These are phyloP conservation scores for Corymbia citriodora DNA, from an alignment of 441 rosid species.

Conservation along the genomic window DNA sequence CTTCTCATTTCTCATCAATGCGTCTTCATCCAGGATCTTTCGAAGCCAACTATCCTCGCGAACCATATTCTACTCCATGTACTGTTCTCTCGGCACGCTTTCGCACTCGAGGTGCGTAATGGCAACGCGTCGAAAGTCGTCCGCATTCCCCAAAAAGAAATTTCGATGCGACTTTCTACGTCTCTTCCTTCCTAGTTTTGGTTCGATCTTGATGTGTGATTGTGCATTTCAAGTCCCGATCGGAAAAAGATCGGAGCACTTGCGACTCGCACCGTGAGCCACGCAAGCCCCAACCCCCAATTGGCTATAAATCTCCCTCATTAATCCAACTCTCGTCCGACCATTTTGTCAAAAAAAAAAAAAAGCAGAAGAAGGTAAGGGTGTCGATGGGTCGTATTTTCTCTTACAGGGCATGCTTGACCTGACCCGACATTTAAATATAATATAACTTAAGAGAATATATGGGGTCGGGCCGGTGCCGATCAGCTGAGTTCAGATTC, in stretches of 20 bases:
- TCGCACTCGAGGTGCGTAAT: fast-evolving
- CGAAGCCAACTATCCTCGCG: background rate
- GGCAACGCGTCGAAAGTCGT: background rate
- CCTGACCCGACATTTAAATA: too few relatives aligned
- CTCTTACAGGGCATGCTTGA: too few relatives aligned
- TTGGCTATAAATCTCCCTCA: background rate
- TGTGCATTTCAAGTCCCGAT: background rate
- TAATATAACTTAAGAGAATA: too few relatives aligned
- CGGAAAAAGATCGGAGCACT: background rate
- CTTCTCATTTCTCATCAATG: background rate
- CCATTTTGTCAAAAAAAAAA: background rate
- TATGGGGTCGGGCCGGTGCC: too few relatives aligned
- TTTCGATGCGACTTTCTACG: background rate
- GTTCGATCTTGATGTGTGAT: background rate
- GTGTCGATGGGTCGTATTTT: too few relatives aligned
- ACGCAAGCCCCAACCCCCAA: too few relatives aligned
- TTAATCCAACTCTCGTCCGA: background rate
- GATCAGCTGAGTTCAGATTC: too few relatives aligned
- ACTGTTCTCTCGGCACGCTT: background rate
- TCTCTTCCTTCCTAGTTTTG: background rate
- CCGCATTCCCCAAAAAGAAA: fast-evolving
- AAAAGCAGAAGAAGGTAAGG: background rate
- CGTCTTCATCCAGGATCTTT: background rate
- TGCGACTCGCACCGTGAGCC: background rate
- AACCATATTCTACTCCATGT: background rate